Base-by-base conservation (phyloP, 768 basidiomycete species). In the Atractiella rhizophila region DNA sequence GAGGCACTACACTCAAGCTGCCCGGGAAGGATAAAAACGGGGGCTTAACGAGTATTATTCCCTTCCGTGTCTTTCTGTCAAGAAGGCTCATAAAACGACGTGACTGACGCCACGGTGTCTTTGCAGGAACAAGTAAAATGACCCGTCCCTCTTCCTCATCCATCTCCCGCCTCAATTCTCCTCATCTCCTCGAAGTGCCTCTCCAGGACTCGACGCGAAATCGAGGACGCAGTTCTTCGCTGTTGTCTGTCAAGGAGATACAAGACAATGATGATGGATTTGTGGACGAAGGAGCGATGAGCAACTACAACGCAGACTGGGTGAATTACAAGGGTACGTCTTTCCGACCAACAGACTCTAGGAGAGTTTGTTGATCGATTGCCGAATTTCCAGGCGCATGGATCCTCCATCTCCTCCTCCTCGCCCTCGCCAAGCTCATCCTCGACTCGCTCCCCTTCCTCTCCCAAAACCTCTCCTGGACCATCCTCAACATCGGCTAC, bases 391-490 rank as follows among this genome's bases (percentile, higher is more conserved):
- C 51, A 96, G 88, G 91, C 44, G 86, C 91, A 51, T 98, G 91
- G 91, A 62, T 88, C 51, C 94, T 98, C 45, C 91, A 98, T 58
- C 71, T 86, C 41, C 74, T 96, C 29, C 71, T 98, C 55, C 83
- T 98, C 53, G 66, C 78, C 39, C 60, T 70, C 19, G 83, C 80
- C 42, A 98, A 96, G 63, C 68, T 96, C 48, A 68, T 86, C 51
- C 70, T 98, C 53, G 88, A 96, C 63, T 76, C 76, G 15, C 66
- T 96, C 32, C 91, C 91, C 0, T 81, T 83, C 24, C 82, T 96
- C 70, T 75, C 74, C 6, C 82, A 81, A 57, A 73, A 94, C 62
- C 64, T 83, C 34, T 83, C 82, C 57, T 98, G 91, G 91, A 88
- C 86, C 8, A 63, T 82, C 30, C 78, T 83, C 46, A 88, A 91